Evolutionary conservation across 768 basidiomycete species (phyloP), one percentile per base, ranked within the genome.

Genomic region (Leccinum variicolor): DNA sequence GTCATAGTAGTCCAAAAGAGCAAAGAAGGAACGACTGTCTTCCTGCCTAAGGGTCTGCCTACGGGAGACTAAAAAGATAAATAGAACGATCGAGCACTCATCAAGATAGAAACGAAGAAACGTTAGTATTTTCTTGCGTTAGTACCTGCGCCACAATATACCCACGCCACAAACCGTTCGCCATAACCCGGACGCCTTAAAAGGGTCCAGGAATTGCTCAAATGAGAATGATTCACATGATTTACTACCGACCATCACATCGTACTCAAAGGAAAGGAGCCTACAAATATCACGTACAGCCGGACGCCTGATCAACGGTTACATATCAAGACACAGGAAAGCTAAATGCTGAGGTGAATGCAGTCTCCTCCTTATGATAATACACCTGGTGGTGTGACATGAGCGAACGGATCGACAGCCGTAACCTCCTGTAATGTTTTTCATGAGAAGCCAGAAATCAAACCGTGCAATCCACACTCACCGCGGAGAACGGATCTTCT

Each of bases 11-110:
- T n/a, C n/a, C n/a, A n/a, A n/a, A n/a, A n/a, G 85, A 2, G 97
- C 92, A 25, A 25, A 25, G 25, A 25, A 25, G 25, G 25, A 25
- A 25, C 25, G 19, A 98, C 19, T 25, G 25, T 4, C 25, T 25
- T 25, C 25, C 25, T 25, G 25, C 25, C 25, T 4, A 25, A 25
- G 25, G 25, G 25, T 25, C 25, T 25, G 25, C 96, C 94, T 14
- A 95, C 77, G 1, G 97, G 96, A 5, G 98, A 95, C 66, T 97
- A 95, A 62, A 90, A 36, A 94, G 81, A 8, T 87, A 81, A 6
- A 90, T 79, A 62, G 87, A 81, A 23, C 88, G 82, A 65, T 92
- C 87, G 43, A 98, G 73, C 91, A 25, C 25, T 25, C 25, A 25
- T 25, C 25, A 25, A 25, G 25, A 25, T 3, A 25, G 25, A 25